These are phyloP conservation scores for Trypanosoma brucei DNA, from an alignment of 208 protist species.

Conservation along the genomic window DNA sequence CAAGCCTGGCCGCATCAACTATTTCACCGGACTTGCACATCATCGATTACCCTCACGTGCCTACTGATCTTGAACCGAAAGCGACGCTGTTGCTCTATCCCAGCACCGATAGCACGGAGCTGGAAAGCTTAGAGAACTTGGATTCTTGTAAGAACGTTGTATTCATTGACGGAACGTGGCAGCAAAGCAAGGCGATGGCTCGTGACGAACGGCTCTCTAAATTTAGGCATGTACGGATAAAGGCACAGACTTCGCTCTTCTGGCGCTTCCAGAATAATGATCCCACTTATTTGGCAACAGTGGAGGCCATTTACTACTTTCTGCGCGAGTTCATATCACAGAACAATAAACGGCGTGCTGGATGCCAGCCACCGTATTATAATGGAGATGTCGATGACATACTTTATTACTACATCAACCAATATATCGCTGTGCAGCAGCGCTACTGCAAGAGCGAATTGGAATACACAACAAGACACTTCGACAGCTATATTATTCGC, in stretches of 20 bases:
- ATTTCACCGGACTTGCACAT: conserved; percentile 86
- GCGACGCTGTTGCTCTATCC: conserved; percentile 86
- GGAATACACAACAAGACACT: conserved; percentile 79
- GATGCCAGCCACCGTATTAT: conserved; percentile 35
- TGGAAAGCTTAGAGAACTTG: conserved; percentile 66
- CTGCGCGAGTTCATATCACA: conserved; percentile 82
- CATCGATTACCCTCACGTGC: conserved; percentile 65
- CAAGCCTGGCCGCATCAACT: conserved; percentile 86
- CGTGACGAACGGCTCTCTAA: conserved; percentile 62
- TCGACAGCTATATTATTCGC: conserved; percentile 80
- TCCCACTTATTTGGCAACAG: conserved; percentile 88
- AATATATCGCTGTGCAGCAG: conserved; percentile 91
- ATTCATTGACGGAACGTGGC: conserved; percentile 94
- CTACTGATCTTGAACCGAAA: conserved; percentile 47
- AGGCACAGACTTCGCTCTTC: conserved; percentile 86
- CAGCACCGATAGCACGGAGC: conserved; percentile 62
- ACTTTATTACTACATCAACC: conserved; percentile 93
- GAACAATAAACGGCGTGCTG: conserved; percentile 30
- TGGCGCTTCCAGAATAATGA: conserved; percentile 94
- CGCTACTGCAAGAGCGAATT: conserved; percentile 54
- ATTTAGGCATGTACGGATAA: conserved; percentile 81
- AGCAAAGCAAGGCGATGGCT: conserved; percentile 87
- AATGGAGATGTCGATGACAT: conserved; percentile 92
- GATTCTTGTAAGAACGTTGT: conserved; percentile 81
- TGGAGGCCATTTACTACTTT: conserved; percentile 95